A percentile compares a stretch with the other conserved stretches of the same genome.
phyloP scores from a whole-genome alignment of 2,329 filamentous ascomycete species.

The Penicillium sclerotigenum region DNA sequence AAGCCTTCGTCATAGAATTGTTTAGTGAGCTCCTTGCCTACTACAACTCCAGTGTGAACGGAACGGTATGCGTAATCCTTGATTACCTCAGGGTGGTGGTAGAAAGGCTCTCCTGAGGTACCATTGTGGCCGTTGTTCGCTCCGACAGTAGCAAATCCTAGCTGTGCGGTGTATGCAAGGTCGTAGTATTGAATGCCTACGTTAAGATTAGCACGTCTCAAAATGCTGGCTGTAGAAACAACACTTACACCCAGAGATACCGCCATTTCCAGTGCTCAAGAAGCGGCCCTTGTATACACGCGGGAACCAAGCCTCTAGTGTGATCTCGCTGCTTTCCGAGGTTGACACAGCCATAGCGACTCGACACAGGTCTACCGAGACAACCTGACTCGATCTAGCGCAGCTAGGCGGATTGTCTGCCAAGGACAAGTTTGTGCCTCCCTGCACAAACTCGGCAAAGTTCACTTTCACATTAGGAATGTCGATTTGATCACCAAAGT shows the following conservation, averaged over 20 bases:
- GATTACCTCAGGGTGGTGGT: conserved; percentile 46
- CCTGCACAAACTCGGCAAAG: conserved; percentile 34
- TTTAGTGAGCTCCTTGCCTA: conserved; percentile 43
- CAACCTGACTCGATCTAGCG: conserved; percentile 31
- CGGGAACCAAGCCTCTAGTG: conserved; percentile 49
- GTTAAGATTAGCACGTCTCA: background rate
- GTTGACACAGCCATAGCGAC: conserved; percentile 44
- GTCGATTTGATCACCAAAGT: conserved; percentile 26
- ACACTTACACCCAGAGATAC: conserved; percentile 47
- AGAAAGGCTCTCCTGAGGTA: conserved; percentile 46
- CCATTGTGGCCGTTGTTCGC: conserved; percentile 54
- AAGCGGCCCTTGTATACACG: conserved; percentile 47
- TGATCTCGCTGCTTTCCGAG: conserved; percentile 46
- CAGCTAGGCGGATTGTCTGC: conserved; percentile 40
- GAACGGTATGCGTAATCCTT: conserved; percentile 50
- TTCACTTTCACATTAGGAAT: conserved; percentile 33
- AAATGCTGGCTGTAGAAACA: too few relatives aligned
- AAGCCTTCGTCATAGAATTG: conserved; percentile 40
- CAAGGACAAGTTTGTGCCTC: conserved; percentile 39
- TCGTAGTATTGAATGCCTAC: conserved; percentile 47
- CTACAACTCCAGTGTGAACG: conserved; percentile 40
- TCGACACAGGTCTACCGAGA: conserved; percentile 42
- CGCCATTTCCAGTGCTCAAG: conserved; percentile 50
- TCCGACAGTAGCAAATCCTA: conserved; percentile 48
- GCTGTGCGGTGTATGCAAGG: conserved; percentile 41